Conservation (phyloP, 345 rosid genomes). For the Syzygium grande region DNA sequence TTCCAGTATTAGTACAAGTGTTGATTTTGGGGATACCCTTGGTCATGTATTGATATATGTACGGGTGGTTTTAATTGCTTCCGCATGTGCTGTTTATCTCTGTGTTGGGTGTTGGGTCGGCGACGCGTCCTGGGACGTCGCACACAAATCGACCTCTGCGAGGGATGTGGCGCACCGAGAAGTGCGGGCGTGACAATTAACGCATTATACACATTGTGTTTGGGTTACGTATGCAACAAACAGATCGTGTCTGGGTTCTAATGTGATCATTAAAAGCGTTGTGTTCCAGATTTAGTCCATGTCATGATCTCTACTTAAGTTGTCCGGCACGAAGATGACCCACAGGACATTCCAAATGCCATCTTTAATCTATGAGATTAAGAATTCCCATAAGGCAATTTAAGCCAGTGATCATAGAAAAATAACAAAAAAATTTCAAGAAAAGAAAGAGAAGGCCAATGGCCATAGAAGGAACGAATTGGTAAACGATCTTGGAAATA, state of each 20-base stretch:
- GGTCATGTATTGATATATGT: too few relatives aligned
- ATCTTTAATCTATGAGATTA: background rate
- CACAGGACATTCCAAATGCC: background rate
- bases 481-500: too few relatives aligned
- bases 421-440: background rate
- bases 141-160: too few relatives aligned
- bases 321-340: background rate
- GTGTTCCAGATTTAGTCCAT: background rate
- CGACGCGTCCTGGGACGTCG: too few relatives aligned
- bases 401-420: background rate
- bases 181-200: too few relatives aligned
- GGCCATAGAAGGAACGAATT: too few relatives aligned
- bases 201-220: background rate
- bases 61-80: too few relatives aligned
- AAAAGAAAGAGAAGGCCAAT: background rate
- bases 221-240: background rate
- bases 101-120: too few relatives aligned
- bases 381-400: background rate
- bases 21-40: too few relatives aligned
- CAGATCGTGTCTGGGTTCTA: background rate
- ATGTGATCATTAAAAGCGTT: background rate
- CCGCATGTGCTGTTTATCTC: too few relatives aligned
- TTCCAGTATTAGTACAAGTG: too few relatives aligned
- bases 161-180: too few relatives aligned
- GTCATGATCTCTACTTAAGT: background rate